These are phyloP conservation scores for Deinandra increscens DNA, from an alignment of 129 eudicot species.

Conservation along the genomic window DNA sequence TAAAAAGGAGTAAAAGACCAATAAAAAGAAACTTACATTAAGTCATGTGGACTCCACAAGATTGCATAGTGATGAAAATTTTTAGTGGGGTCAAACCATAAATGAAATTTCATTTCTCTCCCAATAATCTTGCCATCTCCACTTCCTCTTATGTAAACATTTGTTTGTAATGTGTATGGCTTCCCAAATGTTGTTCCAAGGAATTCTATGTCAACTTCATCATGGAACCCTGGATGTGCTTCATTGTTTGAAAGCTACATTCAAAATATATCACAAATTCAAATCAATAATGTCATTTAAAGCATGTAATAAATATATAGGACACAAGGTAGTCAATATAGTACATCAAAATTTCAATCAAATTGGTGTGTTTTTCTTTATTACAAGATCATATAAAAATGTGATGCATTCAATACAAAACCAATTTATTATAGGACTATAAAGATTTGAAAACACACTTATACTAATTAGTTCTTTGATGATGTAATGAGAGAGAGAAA, in stretches of 20 bases:
- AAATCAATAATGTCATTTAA: background rate
- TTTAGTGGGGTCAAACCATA: constrained; percentile 69
- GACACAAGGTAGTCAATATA: background rate
- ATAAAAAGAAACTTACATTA: constrained; percentile 39
- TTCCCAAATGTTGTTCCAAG: constrained; percentile 75
- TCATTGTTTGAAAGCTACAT: constrained; percentile 52
- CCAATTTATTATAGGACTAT: too few relatives aligned
- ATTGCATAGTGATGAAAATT: constrained; percentile 62
- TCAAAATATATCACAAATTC: background rate
- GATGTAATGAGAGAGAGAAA: too few relatives aligned
- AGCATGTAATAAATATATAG: background rate
- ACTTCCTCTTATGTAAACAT: constrained; percentile 64
- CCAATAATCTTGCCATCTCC: constrained; percentile 66
- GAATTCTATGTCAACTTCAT: constrained; percentile 66
- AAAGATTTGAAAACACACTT: too few relatives aligned
- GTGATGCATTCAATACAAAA: too few relatives aligned
- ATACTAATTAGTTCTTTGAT: too few relatives aligned
- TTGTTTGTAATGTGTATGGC: constrained; percentile 62
- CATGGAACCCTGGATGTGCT: constrained; percentile 68
- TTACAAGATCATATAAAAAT: background rate
- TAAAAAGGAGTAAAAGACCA: background rate
- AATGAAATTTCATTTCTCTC: constrained; percentile 69
- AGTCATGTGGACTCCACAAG: constrained; percentile 56
- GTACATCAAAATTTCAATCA: background rate
- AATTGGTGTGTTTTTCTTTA: background rate